Percentiles rank a stretch among this genome's conserved stretches.
These are phyloP conservation scores for Yamadazyma nakazawae DNA, from an alignment of 805 yeast genomes.

Conservation along the genomic window DNA sequence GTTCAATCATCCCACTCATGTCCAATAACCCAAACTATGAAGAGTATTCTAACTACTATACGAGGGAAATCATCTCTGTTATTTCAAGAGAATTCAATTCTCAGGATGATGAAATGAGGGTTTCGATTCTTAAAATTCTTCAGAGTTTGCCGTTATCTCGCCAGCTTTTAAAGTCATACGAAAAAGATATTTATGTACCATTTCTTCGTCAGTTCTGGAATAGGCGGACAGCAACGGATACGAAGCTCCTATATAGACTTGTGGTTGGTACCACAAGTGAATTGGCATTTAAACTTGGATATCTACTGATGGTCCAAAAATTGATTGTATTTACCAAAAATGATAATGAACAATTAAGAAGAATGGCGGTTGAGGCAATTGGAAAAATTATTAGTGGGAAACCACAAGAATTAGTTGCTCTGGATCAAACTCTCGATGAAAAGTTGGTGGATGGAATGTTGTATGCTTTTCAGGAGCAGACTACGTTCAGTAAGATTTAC, in stretches of 20 bases:
- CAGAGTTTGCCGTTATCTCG: constrained; percentile 63
- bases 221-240: constrained; percentile 72
- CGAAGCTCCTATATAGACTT: constrained; percentile 45
- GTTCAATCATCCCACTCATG: constrained; percentile 82
- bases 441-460: constrained; percentile 76
- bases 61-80: constrained; percentile 67
- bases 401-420: constrained; percentile 42
- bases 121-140: constrained; percentile 64
- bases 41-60: constrained; percentile 74
- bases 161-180: constrained; percentile 49
- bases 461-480: constrained; percentile 78
- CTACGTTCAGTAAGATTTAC: constrained; percentile 50
- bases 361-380: constrained; percentile 73
- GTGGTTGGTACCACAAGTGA: constrained; percentile 72
- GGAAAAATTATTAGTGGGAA: constrained; percentile 48
- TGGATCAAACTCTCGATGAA: constrained; percentile 60
- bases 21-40: constrained; percentile 47
- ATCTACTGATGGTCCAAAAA: constrained; percentile 53
- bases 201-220: constrained; percentile 79
- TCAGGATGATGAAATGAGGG: constrained; percentile 86
- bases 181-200: constrained; percentile 51
- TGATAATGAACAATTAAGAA: constrained; percentile 75
- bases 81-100: constrained; percentile 69
- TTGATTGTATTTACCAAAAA: constrained; percentile 66
- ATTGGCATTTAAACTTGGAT: constrained; percentile 67